Evolutionary conservation across 441 rosid genomes (phyloP), one percentile per base, ranked within the genome.

Genomic region (Aquilaria agallochum): DNA sequence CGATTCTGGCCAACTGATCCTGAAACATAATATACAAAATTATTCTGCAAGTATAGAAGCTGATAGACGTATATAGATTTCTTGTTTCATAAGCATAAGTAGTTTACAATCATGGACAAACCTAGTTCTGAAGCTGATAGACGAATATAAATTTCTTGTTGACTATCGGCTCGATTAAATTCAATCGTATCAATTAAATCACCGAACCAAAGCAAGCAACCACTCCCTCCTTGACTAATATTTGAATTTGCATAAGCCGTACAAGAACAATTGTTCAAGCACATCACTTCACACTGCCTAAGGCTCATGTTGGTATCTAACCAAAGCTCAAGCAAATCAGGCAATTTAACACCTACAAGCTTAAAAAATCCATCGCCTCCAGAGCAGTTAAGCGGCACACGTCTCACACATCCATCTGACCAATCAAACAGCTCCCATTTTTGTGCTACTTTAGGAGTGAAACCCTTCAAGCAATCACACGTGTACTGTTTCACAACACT

Each of bases 201-300:
- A 8, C 57, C 69, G 9, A 48, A 70, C 83, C 80, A 76, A 14
- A 70, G 59, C 62, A 73, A 33, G 53, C 78, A 79, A 40, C 71
- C 74, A 13, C 66, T 63, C 9, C 68, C 63, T 58, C 62, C 67
- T 5, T 50, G 53, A 3, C n/a, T 61, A 2, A 32, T 31, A 46
- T 64, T 61, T 56, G 55, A 5, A 51, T 50, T 67, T 30, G 67
- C 69, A 56, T 59, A 74, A 50, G 56, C 63, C 49, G 31, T 55
- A 11, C 67, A 63, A 31, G 67, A 63, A 45, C 67, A 63, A 15
- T 46, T 63, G 34, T 55, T 50, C 49, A 60, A 60, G 55, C 64
- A 60, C 36, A 33, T 47, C 20, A 47, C 56, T 31, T 61, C 49
- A 51, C 62, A 68, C 12, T 56, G 27, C 3, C 7, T 12, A 8